Percentiles rank a stretch among this genome's conserved stretches.
Evolutionary conservation across 805 yeast genomes (phyloP).

Genomic region (Spathaspora arborariae): DNA sequence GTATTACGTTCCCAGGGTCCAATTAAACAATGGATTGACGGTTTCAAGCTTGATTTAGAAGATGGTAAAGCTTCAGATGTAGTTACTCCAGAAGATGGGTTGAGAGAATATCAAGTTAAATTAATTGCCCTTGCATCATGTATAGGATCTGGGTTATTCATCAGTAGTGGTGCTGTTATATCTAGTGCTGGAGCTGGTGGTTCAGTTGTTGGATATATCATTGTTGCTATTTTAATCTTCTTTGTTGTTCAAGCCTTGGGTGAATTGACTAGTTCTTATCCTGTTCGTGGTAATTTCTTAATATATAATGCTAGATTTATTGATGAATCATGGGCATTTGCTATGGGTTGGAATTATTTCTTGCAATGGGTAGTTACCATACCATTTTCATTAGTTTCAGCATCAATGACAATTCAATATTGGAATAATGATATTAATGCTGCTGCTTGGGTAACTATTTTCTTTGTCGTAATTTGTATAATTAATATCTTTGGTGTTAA

Average conservation of each 20-base stretch:
- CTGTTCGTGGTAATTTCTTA: constrained; percentile 39
- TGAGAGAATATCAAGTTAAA: constrained; percentile 9
- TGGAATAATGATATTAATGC: constrained; percentile 37
- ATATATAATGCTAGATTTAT: constrained; percentile 37
- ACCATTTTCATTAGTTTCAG: constrained; percentile 40
- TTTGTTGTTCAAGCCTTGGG: constrained; percentile 42
- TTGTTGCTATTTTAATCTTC: constrained; percentile 36
- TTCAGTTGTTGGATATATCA: constrained; percentile 24
- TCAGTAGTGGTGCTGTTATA: constrained; percentile 14
- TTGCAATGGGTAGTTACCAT: constrained; percentile 40
- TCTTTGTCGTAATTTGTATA: constrained; percentile 31
- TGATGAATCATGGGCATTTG: constrained; percentile 43
- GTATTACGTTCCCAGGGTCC: not conserved
- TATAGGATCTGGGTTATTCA: constrained; percentile 20
- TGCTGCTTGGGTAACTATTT: constrained; percentile 40
- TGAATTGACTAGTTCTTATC: constrained; percentile 36
- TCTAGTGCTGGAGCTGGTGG: constrained; percentile 19
- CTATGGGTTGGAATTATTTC: constrained; percentile 43
- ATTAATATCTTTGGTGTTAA: constrained; percentile 33
- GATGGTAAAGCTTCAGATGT: constrained; percentile 6
- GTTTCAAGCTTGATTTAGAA: constrained; percentile 7
- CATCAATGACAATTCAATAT: constrained; percentile 38
- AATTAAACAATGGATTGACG: not conserved
- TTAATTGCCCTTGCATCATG: constrained; percentile 18
- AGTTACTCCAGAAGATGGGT: constrained; percentile 7